A percentile compares a stretch with the other conserved stretches of the same genome.
phyloP scores from a whole-genome alignment of 1,139 yeast genomes.

The Suhomyces chickasaworum region DNA sequence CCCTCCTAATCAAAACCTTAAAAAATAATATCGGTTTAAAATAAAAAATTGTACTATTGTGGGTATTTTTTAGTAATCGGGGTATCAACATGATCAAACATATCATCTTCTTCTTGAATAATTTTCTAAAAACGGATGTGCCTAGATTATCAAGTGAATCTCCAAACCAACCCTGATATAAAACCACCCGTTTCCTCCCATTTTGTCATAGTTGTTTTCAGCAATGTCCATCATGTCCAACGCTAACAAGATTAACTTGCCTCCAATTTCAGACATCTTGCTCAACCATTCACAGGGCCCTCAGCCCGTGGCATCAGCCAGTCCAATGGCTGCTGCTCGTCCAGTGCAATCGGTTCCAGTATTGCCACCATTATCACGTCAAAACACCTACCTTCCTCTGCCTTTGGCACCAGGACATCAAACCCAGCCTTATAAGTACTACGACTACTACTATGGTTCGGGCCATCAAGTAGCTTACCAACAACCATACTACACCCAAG shows the following conservation, averaged over 20 bases:
- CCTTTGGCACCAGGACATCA: slow-evolving; percentile 7
- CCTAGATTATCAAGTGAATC: slow-evolving; percentile 11
- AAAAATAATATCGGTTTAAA: slow-evolving; percentile 3
- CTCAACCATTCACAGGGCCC: slow-evolving; percentile 12
- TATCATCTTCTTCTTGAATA: slow-evolving; percentile 9
- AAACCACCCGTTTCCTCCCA: slow-evolving; percentile 2
- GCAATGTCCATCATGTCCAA: slow-evolving; percentile 9
- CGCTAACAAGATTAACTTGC: slow-evolving; percentile 33
- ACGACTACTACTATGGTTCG: slow-evolving; percentile 18
- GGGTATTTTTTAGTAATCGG: slow-evolving; percentile 12
- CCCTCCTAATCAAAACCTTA: slow-evolving; percentile 4
- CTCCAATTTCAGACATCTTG: slow-evolving; percentile 41
- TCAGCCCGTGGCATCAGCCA: not conserved
- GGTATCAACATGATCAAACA: slow-evolving; percentile 13
- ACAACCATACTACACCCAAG: slow-evolving; percentile 4
- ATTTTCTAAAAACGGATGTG: slow-evolving; percentile 14
- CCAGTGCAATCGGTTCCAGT: slow-evolving; percentile 11
- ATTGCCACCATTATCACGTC: slow-evolving; percentile 15
- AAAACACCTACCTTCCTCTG: slow-evolving; percentile 10
- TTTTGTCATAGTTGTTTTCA: not conserved
- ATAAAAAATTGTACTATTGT: slow-evolving; percentile 6
- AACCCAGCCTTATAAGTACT: slow-evolving; percentile 17
- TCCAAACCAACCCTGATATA: slow-evolving; percentile 11
- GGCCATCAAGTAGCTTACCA: slow-evolving; percentile 6
- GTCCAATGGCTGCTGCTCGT: slow-evolving; percentile 1